Evolutionary conservation across 768 basidiomycete genomes (phyloP).

Genomic region (Phlegmacium glaucopus): DNA sequence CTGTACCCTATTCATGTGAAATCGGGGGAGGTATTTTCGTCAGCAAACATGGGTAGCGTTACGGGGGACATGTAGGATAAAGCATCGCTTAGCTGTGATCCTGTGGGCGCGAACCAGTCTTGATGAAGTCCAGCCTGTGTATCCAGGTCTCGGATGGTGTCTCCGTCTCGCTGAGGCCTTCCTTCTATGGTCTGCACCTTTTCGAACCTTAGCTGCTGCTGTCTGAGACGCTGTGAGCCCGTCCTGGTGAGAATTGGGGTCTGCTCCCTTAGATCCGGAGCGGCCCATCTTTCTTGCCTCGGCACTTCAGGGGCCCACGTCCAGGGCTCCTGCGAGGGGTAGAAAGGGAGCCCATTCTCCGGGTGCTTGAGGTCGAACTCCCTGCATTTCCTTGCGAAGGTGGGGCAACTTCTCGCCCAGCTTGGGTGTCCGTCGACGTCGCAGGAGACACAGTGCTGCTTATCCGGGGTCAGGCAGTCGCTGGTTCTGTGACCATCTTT

Average conservation of each 20-base stretch:
- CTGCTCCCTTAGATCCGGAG: background rate
- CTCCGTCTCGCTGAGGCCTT: too few relatives aligned
- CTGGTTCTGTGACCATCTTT: constrained; percentile 6
- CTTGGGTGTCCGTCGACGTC: constrained; percentile 13
- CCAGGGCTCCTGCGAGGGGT: constrained; percentile 1
- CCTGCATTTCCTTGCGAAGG: too few relatives aligned
- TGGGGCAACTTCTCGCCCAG: too few relatives aligned
- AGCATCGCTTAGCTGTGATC: too few relatives aligned
- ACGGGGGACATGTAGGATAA: too few relatives aligned
- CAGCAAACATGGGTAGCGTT: background rate
- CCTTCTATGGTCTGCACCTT: too few relatives aligned
- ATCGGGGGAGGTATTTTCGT: background rate
- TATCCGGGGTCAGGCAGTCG: background rate
- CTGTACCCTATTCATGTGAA: background rate
- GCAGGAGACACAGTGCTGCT: constrained; percentile 14
- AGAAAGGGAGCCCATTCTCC: constrained; percentile 17
- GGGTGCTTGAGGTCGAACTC: constrained; percentile 9
- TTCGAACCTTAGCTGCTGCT: too few relatives aligned
- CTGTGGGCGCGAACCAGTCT: too few relatives aligned
- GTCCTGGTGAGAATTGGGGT: background rate
- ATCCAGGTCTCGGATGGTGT: too few relatives aligned
- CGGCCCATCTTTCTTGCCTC: background rate
- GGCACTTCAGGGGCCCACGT: background rate
- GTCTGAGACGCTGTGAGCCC: background rate
- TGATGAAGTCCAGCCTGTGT: too few relatives aligned